These are phyloP conservation scores for Cladophialophora psammophila DNA, from an alignment of 2,329 filamentous ascomycete species.

Conservation along the genomic window DNA sequence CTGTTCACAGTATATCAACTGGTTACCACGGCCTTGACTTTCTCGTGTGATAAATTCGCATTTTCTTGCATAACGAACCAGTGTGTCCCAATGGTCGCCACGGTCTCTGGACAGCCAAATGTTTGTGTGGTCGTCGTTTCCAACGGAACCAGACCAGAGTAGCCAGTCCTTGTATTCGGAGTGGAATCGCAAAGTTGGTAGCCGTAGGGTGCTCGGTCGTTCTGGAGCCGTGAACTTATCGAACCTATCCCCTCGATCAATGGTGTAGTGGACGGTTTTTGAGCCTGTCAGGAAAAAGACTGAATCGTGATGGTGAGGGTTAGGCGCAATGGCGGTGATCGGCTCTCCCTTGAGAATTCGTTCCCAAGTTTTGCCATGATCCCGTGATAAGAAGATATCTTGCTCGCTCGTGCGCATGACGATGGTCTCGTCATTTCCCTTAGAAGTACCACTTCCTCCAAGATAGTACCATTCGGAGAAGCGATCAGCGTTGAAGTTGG, in stretches of 20 bases:
- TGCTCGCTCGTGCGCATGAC: constrained; percentile 66
- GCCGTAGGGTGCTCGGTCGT: constrained; percentile 58
- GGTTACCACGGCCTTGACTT: constrained; percentile 51
- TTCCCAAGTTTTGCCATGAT: constrained; percentile 90
- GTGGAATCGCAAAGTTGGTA: constrained; percentile 77
- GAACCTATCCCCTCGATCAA: constrained; percentile 77
- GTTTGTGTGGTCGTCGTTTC: constrained; percentile 70
- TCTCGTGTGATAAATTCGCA: constrained; percentile 85
- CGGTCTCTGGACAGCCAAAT: constrained; percentile 81
- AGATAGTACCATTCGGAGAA: constrained; percentile 74
- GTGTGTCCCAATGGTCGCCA: constrained; percentile 77
- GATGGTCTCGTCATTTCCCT: constrained; percentile 74
- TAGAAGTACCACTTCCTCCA: constrained; percentile 73
- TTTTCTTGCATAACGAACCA: constrained; percentile 76
- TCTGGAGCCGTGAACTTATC: constrained; percentile 75
- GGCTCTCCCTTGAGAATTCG: constrained; percentile 72
- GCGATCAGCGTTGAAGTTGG: constrained; percentile 67
- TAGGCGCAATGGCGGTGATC: constrained; percentile 75
- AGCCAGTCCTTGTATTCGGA: constrained; percentile 86
- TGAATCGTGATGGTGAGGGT: constrained; percentile 81
- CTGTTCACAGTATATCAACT: constrained; percentile 71
- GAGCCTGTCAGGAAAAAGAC: constrained; percentile 82
- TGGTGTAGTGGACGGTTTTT: constrained; percentile 77
- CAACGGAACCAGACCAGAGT: constrained; percentile 80
- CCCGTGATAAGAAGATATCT: constrained; percentile 75